Percentiles rank a stretch among this genome's conserved stretches.
phyloP scores from a whole-genome alignment of 2,329 filamentous ascomycete species.

The Xylaria sp. region DNA sequence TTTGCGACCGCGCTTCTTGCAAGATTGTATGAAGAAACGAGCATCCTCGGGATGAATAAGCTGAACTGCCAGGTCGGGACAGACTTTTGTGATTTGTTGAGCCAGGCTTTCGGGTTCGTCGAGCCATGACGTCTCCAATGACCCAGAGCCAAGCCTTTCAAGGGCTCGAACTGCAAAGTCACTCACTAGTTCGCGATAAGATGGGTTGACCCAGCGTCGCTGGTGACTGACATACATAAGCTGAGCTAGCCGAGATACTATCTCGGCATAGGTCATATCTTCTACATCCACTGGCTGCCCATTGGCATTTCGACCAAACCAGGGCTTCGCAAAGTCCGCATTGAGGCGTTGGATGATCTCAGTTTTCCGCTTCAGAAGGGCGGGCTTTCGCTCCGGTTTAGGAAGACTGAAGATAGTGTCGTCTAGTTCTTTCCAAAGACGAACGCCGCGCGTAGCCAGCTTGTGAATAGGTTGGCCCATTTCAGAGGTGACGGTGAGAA shows the following conservation, averaged over 20 bases:
- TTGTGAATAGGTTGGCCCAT: slow-evolving; percentile 99
- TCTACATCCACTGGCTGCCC: slow-evolving; percentile 87
- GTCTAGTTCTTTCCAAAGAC: slow-evolving; percentile 99
- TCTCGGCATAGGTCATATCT: slow-evolving; percentile 94
- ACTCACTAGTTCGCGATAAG: slow-evolving; percentile 83
- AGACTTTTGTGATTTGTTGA: slow-evolving; percentile 80
- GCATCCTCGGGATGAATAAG: slow-evolving; percentile 98
- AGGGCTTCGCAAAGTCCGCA: slow-evolving; percentile 95
- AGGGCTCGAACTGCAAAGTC: slow-evolving; percentile 97
- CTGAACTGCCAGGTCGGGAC: slow-evolving; percentile 87
- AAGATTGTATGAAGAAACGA: slow-evolving; percentile 93
- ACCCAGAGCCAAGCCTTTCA: slow-evolving; percentile 85
- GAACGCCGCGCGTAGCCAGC: slow-evolving; percentile 92
- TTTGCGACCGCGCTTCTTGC: slow-evolving; percentile 91
- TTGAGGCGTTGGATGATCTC: slow-evolving; percentile 97
- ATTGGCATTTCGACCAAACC: slow-evolving; percentile 87
- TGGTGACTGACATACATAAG: slow-evolving; percentile 93
- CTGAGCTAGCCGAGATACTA: slow-evolving; percentile 86
- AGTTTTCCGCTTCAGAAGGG: slow-evolving; percentile 86
- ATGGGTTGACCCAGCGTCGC: slow-evolving; percentile 88
- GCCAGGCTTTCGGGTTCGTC: slow-evolving; percentile 82
- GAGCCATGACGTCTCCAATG: slow-evolving; percentile 88
- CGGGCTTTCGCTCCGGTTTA: slow-evolving; percentile 89
- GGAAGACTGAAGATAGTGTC: slow-evolving; percentile 96
- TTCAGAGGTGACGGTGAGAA: slow-evolving; percentile 96